Percentiles rank a stretch among this genome's conserved stretches.
phyloP scores from a whole-genome alignment of 768 basidiomycete species.

The Suillus sp. region DNA sequence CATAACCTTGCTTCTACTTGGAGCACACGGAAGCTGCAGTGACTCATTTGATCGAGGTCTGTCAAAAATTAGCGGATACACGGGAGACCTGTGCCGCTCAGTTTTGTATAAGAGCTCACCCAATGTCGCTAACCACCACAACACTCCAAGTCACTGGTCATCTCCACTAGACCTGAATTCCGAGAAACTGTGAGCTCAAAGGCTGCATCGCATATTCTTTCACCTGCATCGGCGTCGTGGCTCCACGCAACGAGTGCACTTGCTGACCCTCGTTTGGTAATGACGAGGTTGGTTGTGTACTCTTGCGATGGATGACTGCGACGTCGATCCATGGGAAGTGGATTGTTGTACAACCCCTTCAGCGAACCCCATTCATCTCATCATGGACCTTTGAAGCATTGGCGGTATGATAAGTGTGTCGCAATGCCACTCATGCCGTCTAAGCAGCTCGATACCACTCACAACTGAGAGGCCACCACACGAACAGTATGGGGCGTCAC shows the following conservation, averaged over 20 bases:
- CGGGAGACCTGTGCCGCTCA: neutral
- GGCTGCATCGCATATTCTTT: conserved; percentile 12
- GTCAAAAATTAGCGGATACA: neutral
- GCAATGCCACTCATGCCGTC: neutral
- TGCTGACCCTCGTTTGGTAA: conserved; percentile 27
- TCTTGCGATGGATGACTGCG: conserved; percentile 85
- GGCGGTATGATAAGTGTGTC: neutral
- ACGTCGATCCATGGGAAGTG: conserved; percentile 48
- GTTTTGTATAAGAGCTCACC: conserved; percentile 5
- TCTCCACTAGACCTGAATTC: neutral
- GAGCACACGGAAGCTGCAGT: neutral
- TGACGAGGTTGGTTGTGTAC: conserved; percentile 35
- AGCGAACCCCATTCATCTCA: conserved; percentile 1
- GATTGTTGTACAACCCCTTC: conserved; percentile 18
- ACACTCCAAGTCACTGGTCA: neutral
- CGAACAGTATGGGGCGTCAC: neutral
- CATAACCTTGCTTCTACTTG: neutral
- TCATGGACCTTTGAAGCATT: neutral
- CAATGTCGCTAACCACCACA: neutral
- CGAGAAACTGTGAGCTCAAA: neutral
- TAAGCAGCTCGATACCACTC: neutral
- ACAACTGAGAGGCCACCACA: neutral
- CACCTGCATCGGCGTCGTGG: conserved; percentile 37
- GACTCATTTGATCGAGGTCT: neutral
- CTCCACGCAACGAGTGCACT: conserved; percentile 35